These are phyloP conservation scores for Cyclotella atomus DNA, from an alignment of 108 stramenopile species.

Conservation along the genomic window DNA sequence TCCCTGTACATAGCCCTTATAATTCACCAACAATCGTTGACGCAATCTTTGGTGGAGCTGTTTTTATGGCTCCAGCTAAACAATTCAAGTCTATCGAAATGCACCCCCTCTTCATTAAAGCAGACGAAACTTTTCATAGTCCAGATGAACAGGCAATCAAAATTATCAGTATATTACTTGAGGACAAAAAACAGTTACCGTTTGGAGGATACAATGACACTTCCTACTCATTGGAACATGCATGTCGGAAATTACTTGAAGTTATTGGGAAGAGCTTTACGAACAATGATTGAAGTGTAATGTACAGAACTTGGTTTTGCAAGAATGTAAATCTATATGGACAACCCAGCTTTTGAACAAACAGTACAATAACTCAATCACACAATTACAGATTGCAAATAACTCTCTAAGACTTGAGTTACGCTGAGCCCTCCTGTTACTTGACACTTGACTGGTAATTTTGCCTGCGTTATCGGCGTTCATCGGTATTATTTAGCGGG, in stretches of 20 bases:
- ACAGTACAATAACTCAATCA: too few species aligned
- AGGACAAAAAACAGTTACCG: background rate
- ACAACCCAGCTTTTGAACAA: too few species aligned
- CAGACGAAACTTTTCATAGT: background rate
- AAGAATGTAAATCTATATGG: too few species aligned
- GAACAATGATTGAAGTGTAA: too few species aligned
- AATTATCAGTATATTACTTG: background rate
- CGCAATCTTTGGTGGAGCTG: background rate
- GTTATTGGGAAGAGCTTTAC: background rate
- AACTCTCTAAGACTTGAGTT: too few species aligned
- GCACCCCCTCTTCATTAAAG: background rate
- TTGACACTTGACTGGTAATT: too few species aligned
- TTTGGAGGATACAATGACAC: background rate
- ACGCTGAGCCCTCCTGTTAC: too few species aligned
- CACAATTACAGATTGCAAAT: too few species aligned
- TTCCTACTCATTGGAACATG: background rate
- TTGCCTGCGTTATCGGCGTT: too few species aligned
- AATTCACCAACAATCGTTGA: background rate
- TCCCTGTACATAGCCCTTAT: background rate
- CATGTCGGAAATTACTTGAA: background rate
- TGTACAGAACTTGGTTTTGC: too few species aligned
- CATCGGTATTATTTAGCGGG: too few species aligned
- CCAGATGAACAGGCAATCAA: background rate
- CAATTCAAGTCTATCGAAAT: background rate
- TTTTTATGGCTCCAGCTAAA: background rate